Evolutionary conservation across 2,329 filamentous ascomycete genomes (phyloP), one percentile per base, ranked within the genome.

Genomic region (Epicoccum sorghinum): DNA sequence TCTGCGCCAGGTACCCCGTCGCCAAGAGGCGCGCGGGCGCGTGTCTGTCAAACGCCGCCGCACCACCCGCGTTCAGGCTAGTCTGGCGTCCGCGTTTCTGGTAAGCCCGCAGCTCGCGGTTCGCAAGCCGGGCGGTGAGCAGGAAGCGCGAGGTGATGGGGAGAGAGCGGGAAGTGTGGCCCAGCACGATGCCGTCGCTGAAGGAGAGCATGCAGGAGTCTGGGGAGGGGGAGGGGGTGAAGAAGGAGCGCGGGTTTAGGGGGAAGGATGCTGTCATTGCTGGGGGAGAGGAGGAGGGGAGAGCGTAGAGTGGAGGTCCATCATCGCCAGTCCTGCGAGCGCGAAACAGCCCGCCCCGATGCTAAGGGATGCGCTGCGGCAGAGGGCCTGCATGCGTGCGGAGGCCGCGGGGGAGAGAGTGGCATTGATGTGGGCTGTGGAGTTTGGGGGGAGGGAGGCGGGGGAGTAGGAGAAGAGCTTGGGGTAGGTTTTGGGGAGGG

Each of bases 201-300:
- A 81, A 81, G 5, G 77, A 74, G 3, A 81, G 67, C 78, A 80
- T 80, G 52, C 78, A 76, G 25, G 71, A 76, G 29, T 80, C 75
- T 0, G 77, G 67, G 1, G 71, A 65, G n/a, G 67, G 66, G 3
- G 68, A 65, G 46, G 70, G 69, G 36, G 69, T 64, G 50, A 80
- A 78, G 62, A 77, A 77, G 1, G 75, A 70, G 7, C 78, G 75
- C 0, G 79, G 79, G 51, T 80, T 80, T 13, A 80, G 67, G 0
- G 79, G 78, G 47, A 80, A 81, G 10, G 75, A 77, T 3, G 75
- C 77, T 24, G 75, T 74, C 65, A 80, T 79, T 7, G 75, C 18
- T 71, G 71, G n/a, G 8, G 13, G n/a, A 1, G 13, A 4, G 1
- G 58, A 18, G 22, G 66, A 27, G 1, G 72, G 33, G 73, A 46